A percentile compares a stretch with the other conserved stretches of the same genome.
phyloP scores from a whole-genome alignment of 805 yeast species.

The Wickerhamiella australiensis region DNA sequence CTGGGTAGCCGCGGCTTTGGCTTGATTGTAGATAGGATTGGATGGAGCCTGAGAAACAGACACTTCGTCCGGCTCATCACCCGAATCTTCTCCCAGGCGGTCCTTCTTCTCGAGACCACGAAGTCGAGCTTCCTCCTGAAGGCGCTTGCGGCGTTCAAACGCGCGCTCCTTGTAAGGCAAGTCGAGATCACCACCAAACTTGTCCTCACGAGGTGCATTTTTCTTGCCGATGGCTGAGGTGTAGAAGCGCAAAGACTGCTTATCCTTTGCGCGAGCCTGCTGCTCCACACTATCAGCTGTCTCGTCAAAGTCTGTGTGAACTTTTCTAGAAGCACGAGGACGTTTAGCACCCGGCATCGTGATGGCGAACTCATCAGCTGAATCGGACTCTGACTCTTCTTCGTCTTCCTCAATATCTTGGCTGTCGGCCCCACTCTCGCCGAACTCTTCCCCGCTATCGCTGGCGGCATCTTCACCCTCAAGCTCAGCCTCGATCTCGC shows the following conservation, averaged over 20 bases:
- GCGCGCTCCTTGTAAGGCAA: conserved; percentile 83
- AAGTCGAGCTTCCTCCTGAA: conserved; percentile 75
- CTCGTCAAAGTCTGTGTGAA: conserved; percentile 51
- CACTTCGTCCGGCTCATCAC: conserved; percentile 16
- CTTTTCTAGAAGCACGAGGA: conserved; percentile 7
- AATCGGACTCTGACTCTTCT: conserved; percentile 22
- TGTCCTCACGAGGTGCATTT: conserved; percentile 12
- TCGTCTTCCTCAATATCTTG: conserved; percentile 23
- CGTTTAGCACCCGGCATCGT: conserved; percentile 18
- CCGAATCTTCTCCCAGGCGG: conserved; percentile 32
- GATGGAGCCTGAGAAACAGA: conserved; percentile 19
- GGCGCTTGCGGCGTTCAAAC: conserved; percentile 78
- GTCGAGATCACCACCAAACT: conserved; percentile 67
- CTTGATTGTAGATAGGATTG: conserved; percentile 42
- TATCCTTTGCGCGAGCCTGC: conserved; percentile 48
- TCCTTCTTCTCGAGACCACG: conserved; percentile 59
- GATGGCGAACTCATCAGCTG: conserved; percentile 19
- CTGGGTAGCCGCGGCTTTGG: conserved; percentile 40
- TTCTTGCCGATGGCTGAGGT: conserved; percentile 92
- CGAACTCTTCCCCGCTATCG: background rate
- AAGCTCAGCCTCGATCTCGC: conserved; percentile 13
- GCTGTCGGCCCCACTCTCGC: conserved; percentile 15
- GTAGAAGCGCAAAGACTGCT: conserved; percentile 78
- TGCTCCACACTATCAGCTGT: conserved; percentile 65
- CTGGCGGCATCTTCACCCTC: conserved; percentile 8